These are phyloP conservation scores for Coemansia sp. DNA, from an alignment of 192 early-diverging fungal species.

Conservation along the genomic window DNA sequence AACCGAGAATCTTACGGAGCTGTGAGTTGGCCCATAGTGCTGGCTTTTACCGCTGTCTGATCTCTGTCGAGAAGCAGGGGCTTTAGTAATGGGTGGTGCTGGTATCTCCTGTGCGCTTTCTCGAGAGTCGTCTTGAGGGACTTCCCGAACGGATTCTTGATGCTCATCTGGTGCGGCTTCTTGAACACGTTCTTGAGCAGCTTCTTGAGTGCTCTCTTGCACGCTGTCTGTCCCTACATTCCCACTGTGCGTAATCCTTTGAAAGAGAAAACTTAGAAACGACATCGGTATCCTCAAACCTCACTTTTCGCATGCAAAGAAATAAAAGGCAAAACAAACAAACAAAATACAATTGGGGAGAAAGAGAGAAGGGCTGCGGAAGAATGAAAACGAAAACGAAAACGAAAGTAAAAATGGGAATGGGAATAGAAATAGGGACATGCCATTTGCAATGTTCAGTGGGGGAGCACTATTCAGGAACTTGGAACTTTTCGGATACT, in stretches of 20 bases:
- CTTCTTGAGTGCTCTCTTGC: background rate
- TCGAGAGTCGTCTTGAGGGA: too few species aligned
- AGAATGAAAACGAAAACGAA: background rate
- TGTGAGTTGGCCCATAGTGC: slow-evolving; percentile 14
- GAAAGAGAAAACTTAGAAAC: background rate
- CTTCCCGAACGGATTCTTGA: too few species aligned
- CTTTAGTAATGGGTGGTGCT: slow-evolving; percentile 7
- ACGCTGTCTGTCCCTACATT: background rate
- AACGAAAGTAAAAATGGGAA: too few species aligned
- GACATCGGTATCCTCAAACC: background rate
- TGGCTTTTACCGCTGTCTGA: background rate
- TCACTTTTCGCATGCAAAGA: background rate
- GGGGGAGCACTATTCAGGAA: too few species aligned
- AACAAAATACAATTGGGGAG: background rate
- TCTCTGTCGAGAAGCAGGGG: background rate
- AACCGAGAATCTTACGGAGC: slow-evolving; percentile 27
- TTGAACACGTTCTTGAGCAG: too few species aligned
- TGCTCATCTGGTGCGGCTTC: too few species aligned
- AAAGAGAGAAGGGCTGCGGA: background rate
- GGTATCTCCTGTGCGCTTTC: background rate
- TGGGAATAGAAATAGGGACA: too few species aligned
- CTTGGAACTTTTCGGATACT: too few species aligned
- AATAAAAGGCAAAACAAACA: background rate
- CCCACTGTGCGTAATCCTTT: background rate
- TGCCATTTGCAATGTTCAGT: too few species aligned